Conservation (phyloP, 164 flowering plant species). For the Saururus chinensis region DNA sequence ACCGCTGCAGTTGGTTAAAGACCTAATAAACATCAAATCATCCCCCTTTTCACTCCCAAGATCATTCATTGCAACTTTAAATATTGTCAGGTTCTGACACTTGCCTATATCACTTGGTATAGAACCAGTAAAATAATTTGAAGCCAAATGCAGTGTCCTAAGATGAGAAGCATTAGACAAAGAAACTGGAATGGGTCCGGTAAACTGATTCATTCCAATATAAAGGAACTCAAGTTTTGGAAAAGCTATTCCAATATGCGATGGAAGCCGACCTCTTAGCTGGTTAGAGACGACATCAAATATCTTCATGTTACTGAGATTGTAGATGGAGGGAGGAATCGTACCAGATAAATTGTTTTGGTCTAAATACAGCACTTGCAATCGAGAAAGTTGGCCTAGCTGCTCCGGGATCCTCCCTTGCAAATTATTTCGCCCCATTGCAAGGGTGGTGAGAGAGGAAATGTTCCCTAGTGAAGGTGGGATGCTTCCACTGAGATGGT, state of each 20-base stretch:
- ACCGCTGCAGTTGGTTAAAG: constrained; percentile 23
- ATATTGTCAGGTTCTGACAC: background rate
- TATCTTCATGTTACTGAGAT: background rate
- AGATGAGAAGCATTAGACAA: constrained; percentile 31
- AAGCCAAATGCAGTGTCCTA: constrained; percentile 17
- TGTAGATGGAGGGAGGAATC: background rate
- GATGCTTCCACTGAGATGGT: constrained; percentile 11
- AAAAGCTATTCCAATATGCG: constrained; percentile 11
- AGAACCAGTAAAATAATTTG: constrained; percentile 13
- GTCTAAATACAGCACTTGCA: background rate
- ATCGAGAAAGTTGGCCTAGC: background rate
- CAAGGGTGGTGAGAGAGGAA: background rate
- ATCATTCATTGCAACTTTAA: background rate
- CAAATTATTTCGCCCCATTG: background rate
- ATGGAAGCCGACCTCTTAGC: constrained; percentile 14
- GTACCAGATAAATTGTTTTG: background rate
- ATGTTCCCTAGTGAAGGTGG: constrained; percentile 19
- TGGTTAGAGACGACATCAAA: background rate
- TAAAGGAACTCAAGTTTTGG: constrained; percentile 22
- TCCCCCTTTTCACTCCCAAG: background rate
- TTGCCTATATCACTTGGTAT: background rate
- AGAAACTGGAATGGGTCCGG: constrained; percentile 36
- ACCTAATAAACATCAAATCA: constrained; percentile 22
- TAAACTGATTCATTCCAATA: constrained; percentile 21
- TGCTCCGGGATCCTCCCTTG: background rate